Conservation (phyloP, 305 asterid species). For the Fraxinus angustifolia region DNA sequence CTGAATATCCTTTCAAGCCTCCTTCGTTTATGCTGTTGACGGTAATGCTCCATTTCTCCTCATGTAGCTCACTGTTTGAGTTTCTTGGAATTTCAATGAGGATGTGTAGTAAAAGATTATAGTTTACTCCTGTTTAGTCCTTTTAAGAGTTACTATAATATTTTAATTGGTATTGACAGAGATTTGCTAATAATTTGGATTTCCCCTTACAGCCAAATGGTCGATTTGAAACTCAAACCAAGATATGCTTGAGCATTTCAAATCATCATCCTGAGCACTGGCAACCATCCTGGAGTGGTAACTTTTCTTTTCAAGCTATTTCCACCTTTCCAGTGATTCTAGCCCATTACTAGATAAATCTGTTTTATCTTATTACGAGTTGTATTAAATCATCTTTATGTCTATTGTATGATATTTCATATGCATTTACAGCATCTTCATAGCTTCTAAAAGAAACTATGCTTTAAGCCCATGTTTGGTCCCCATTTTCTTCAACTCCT, state of each 20-base stretch:
- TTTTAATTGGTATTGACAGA: not conserved
- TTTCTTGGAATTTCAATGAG: not conserved
- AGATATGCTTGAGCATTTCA: constrained; percentile 97
- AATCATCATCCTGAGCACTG: constrained; percentile 98
- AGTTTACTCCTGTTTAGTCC: not conserved
- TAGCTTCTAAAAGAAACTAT: not conserved
- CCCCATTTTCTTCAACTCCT: not conserved
- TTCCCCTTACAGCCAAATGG: constrained; percentile 70
- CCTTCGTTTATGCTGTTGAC: constrained; percentile 89
- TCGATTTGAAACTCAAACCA: constrained; percentile 90
- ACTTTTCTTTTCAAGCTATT: constrained; percentile 17
- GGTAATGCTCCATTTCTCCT: constrained; percentile 31
- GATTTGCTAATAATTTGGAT: constrained; percentile 15
- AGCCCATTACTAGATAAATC: not conserved
- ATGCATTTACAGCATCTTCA: not conserved
- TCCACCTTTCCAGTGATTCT: not conserved
- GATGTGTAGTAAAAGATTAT: not conserved
- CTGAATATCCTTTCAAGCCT: constrained; percentile 89
- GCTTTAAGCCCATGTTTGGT: not conserved
- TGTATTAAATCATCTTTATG: not conserved
- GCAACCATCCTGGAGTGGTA: constrained; percentile 99
- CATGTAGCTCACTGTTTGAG: not conserved
- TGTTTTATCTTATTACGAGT: not conserved
- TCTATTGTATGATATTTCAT: not conserved
- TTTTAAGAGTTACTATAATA: not conserved